Percentiles rank a stretch among this genome's conserved stretches.
phyloP scores from a whole-genome alignment of 164 flowering plant species.

The Annona squamosa region DNA sequence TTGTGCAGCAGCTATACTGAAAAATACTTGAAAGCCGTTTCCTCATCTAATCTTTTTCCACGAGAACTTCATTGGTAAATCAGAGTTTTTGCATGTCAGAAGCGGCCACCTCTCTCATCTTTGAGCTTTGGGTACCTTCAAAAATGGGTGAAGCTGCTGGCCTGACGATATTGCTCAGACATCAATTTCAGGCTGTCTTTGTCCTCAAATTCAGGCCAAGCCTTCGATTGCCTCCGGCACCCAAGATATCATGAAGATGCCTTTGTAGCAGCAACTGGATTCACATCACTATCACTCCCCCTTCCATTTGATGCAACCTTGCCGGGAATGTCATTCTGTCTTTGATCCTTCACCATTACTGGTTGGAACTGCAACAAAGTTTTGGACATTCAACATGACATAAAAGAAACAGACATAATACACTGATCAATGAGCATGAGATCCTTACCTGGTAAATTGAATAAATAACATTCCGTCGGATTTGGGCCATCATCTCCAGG shows the following conservation, averaged over 20 bases:
- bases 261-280: slow-evolving; percentile 39
- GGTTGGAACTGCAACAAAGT: slow-evolving; percentile 55
- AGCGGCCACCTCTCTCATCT: not conserved
- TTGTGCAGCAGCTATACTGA: too few species aligned
- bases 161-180: not conserved
- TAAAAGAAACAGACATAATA: not conserved
- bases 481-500: slow-evolving; percentile 97
- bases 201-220: not conserved
- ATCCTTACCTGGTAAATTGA: slow-evolving; percentile 80
- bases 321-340: slow-evolving; percentile 28
- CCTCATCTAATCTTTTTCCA: not conserved
- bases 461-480: slow-evolving; percentile 93
- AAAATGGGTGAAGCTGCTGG: not conserved
- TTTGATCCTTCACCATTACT: slow-evolving; percentile 48
- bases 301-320: slow-evolving; percentile 26
- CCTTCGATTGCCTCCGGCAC: slow-evolving; percentile 15
- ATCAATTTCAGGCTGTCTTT: not conserved
- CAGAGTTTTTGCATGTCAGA: not conserved
- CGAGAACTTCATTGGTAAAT: not conserved
- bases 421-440: not conserved
- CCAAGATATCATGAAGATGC: slow-evolving; percentile 34
- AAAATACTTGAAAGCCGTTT: not conserved
- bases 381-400: not conserved
- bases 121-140: not conserved
- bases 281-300: slow-evolving; percentile 22